A percentile compares a stretch with the other conserved stretches of the same genome.
Evolutionary conservation across 768 basidiomycete species (phyloP).

Genomic region (Strobilomyces dryophilus): DNA sequence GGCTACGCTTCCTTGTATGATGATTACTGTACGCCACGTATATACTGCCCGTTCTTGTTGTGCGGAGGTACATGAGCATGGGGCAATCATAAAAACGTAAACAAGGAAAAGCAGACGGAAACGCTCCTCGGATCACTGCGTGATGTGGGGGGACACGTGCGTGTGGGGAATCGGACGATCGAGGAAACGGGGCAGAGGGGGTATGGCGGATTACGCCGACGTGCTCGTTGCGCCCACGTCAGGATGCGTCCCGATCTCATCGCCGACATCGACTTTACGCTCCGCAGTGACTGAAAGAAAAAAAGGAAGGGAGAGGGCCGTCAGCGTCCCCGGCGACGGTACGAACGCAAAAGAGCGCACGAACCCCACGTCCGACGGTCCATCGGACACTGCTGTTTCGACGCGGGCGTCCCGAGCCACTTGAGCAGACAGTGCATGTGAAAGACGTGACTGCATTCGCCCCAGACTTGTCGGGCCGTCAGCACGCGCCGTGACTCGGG

Average conservation of each 20-base stretch:
- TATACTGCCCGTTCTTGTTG: conserved; percentile 7
- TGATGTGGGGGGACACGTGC: background rate
- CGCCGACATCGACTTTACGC: background rate
- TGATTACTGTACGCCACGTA: conserved; percentile 24
- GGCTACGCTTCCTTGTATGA: conserved; percentile 21
- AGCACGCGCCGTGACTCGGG: background rate
- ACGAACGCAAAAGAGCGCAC: conserved; percentile 22
- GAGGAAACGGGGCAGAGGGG: too few species aligned
- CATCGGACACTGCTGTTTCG: conserved; percentile 98
- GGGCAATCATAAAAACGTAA: background rate
- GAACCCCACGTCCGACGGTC: conserved; percentile 89
- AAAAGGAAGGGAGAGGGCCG: too few species aligned
- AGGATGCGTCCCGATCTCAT: background rate
- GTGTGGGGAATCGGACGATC: background rate
- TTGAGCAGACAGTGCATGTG: conserved; percentile 98
- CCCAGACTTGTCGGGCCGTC: conserved; percentile 75
- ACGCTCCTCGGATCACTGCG: background rate
- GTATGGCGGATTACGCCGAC: background rate
- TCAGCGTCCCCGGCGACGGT: background rate
- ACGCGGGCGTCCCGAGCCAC: conserved; percentile 87
- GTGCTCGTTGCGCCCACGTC: background rate
- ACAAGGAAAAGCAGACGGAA: background rate
- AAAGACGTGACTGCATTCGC: conserved; percentile 95
- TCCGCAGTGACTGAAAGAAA: background rate
- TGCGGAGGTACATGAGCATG: too few species aligned